Evolutionary conservation across 495 filamentous ascomycete genomes (phyloP).

Genomic region (Hypoxylon fragiforme): DNA sequence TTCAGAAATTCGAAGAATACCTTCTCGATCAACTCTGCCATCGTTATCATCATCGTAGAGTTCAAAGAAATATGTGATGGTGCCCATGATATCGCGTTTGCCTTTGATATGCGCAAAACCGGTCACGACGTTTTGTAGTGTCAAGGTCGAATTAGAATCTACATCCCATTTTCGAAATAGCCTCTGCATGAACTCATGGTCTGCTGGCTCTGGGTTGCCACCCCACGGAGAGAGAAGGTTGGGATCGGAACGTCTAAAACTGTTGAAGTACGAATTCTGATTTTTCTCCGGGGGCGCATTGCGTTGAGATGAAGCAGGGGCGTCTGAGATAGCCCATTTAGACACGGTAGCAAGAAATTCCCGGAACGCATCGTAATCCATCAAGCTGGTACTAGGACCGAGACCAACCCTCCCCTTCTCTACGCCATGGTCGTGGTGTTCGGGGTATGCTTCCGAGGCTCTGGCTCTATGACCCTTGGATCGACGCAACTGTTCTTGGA

Average conservation of each 20-base stretch:
- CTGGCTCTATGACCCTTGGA: conserved; percentile 61
- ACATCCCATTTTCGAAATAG: conserved; percentile 88
- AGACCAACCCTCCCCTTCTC: conserved; percentile 86
- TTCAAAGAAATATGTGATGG: conserved; percentile 96
- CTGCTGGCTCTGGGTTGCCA: conserved; percentile 75
- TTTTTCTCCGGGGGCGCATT: conserved; percentile 57
- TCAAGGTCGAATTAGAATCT: conserved; percentile 72
- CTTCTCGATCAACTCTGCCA: conserved; percentile 94
- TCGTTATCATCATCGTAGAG: conserved; percentile 92
- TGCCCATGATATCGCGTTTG: conserved; percentile 91
- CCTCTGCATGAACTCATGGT: conserved; percentile 93
- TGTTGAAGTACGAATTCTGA: conserved; percentile 57
- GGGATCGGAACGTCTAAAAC: conserved; percentile 36
- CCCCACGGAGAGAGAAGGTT: conserved; percentile 72
- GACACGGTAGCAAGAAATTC: conserved; percentile 88
- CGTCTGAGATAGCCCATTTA: conserved; percentile 87
- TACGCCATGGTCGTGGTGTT: conserved; percentile 44
- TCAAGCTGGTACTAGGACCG: conserved; percentile 82
- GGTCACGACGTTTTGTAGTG: conserved; percentile 85
- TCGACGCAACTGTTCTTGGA: conserved; percentile 71
- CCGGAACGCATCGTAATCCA: conserved; percentile 95
- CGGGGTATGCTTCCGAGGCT: conserved; percentile 50
- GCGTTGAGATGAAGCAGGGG: conserved; percentile 59
- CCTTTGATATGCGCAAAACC: conserved; percentile 90
- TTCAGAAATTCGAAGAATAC: conserved; percentile 92